Evolutionary conservation across 1,139 yeast species (phyloP).

Genomic region (Suhomyces kunorum): DNA sequence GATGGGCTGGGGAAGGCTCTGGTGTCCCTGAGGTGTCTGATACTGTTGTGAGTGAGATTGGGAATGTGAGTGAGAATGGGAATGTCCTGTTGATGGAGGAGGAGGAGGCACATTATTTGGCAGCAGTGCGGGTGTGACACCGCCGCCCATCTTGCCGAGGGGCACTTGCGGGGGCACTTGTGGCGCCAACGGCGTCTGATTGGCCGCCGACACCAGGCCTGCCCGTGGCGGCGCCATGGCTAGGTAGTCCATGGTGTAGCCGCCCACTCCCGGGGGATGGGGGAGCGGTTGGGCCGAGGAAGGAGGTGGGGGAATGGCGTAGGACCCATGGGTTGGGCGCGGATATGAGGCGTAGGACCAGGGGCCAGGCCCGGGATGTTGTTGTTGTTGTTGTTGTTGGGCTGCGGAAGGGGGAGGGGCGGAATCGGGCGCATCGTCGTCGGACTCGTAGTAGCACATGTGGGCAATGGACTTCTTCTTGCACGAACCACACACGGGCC

Average conservation of each 20-base stretch:
- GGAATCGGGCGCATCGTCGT: slow-evolving; percentile 4
- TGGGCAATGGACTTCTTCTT: slow-evolving; percentile 73
- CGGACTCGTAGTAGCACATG: slow-evolving; percentile 61
- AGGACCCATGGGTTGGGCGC: background rate
- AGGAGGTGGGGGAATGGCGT: slow-evolving; percentile 2
- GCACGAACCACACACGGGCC: slow-evolving; percentile 75
- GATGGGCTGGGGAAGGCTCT: background rate
- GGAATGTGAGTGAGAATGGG: background rate
- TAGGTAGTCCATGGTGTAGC: background rate
- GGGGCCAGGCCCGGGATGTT: background rate
- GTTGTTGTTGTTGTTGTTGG: no score
- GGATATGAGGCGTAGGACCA: background rate
- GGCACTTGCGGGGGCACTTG: no score
- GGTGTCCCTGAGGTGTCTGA: background rate
- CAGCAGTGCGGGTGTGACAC: no score
- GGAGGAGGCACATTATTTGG: no score
- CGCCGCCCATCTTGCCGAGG: no score
- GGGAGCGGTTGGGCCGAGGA: background rate
- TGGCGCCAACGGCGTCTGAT: no score
- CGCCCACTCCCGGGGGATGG: slow-evolving; percentile 1
- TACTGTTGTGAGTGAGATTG: background rate
- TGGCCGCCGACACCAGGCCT: background rate
- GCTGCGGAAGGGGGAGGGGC: background rate
- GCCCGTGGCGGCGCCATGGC: background rate
- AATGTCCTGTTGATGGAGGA: background rate